phyloP scores from a whole-genome alignment of 352 stramenopile species.

The Pythium chondricola region DNA sequence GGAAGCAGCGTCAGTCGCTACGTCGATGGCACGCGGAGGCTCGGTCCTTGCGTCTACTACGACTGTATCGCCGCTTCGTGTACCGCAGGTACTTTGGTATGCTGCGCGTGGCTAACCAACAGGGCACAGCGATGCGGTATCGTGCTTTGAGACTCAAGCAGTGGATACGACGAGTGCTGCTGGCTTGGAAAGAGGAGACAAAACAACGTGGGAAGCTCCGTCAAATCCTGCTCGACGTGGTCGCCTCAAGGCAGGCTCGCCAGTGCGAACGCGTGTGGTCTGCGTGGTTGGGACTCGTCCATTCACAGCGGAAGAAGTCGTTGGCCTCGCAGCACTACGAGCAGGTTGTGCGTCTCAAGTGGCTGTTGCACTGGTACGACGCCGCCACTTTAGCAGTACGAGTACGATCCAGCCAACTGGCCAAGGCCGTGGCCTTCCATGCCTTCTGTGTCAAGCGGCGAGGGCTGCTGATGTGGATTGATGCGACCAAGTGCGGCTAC shows the following conservation, averaged over 20 bases:
- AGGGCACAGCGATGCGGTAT: constrained; percentile 31
- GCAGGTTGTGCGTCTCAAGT: constrained; percentile 7
- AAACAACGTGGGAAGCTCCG: background rate
- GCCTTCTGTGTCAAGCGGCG: background rate
- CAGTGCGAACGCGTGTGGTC: background rate
- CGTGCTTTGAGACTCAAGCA: constrained; percentile 14
- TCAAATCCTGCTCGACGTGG: background rate
- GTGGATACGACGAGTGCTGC: constrained; percentile 23
- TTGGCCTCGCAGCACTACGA: background rate
- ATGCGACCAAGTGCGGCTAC: constrained; percentile 13
- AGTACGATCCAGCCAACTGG: background rate
- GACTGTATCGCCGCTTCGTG: constrained; percentile 25
- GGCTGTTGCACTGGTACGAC: constrained; percentile 6
- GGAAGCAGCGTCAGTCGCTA: constrained; percentile 9
- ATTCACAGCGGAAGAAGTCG: background rate
- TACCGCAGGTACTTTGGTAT: constrained; percentile 27
- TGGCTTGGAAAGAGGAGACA: constrained; percentile 12
- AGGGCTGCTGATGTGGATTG: background rate
- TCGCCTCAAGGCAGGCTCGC: background rate
- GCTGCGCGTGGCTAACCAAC: constrained; percentile 28
- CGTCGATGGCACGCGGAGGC: constrained; percentile 17
- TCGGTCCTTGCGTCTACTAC: background rate
- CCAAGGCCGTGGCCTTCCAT: background rate
- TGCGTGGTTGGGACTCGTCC: constrained; percentile 1
- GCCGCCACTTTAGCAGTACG: background rate